Evolutionary conservation across 1,139 yeast species (phyloP).

Genomic region (Nadsonia starkeyi-henricii): DNA sequence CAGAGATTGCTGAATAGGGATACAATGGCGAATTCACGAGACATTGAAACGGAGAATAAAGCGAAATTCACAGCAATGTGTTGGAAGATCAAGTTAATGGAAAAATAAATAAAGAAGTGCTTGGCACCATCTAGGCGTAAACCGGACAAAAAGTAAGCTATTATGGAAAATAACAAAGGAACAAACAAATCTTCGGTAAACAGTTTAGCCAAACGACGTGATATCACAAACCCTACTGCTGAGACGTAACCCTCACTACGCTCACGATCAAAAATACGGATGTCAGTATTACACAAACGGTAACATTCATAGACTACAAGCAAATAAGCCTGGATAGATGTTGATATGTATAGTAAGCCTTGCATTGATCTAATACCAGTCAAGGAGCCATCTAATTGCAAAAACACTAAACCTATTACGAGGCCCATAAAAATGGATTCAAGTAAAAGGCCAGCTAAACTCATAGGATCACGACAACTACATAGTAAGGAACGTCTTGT

Average conservation of each 20-base stretch:
- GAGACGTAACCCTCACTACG: conserved; percentile 57
- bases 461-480: conserved; percentile 45
- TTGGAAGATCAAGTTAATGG: conserved; percentile 42
- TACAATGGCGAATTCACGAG: conserved; percentile 53
- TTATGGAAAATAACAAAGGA: conserved; percentile 40
- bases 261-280: conserved; percentile 59
- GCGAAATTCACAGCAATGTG: conserved; percentile 45
- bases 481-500: conserved; percentile 42
- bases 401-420: conserved; percentile 66
- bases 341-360: conserved; percentile 49
- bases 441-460: conserved; percentile 38
- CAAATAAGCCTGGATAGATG: conserved; percentile 55
- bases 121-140: conserved; percentile 33
- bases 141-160: conserved; percentile 73
- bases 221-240: conserved; percentile 50
- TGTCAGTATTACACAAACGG: conserved; percentile 55
- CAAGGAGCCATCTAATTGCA: conserved; percentile 35
- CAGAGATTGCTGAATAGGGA: conserved; percentile 48
- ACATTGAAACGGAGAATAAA: conserved; percentile 40
- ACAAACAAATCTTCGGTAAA: conserved; percentile 58
- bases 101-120: conserved; percentile 50
- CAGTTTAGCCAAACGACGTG: conserved; percentile 54
- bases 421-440: conserved; percentile 47
- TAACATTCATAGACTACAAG: conserved; percentile 61
- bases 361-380: conserved; percentile 57